These are phyloP conservation scores for Yarrowia bubula DNA, from an alignment of 805 yeast species.

Conservation along the genomic window DNA sequence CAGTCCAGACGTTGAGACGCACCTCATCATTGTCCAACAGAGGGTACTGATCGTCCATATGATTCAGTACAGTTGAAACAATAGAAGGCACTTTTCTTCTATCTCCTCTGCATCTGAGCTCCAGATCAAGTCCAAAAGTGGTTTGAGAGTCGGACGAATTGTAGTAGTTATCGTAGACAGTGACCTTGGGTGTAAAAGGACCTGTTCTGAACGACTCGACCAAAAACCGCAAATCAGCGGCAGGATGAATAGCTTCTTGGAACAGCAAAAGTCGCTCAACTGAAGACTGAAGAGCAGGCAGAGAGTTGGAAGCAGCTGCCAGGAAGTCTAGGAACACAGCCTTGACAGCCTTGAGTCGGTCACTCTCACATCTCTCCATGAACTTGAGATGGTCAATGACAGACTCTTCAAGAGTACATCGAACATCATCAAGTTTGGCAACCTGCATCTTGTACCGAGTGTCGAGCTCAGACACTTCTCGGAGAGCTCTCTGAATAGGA, in stretches of 20 bases:
- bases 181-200: constrained; percentile 65
- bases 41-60: constrained; percentile 71
- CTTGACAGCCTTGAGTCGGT: constrained; percentile 71
- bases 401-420: constrained; percentile 71
- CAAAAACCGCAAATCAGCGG: constrained; percentile 61
- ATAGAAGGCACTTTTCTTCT: constrained; percentile 68
- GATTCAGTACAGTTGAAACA: constrained; percentile 59
- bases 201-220: constrained; percentile 73
- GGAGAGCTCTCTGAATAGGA: constrained; percentile 50
- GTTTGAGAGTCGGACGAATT: constrained; percentile 59
- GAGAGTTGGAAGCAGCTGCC: constrained; percentile 60
- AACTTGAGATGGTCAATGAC: constrained; percentile 69
- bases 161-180: constrained; percentile 76
- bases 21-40: constrained; percentile 61
- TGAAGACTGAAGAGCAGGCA: constrained; percentile 55
- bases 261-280: constrained; percentile 60
- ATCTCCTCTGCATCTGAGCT: constrained; percentile 67
- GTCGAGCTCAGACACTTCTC: constrained; percentile 62
- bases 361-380: constrained; percentile 80
- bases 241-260: constrained; percentile 72
- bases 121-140: constrained; percentile 76
- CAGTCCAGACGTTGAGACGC: constrained; percentile 66
- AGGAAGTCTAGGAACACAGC: constrained; percentile 72
- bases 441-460: constrained; percentile 54
- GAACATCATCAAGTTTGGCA: constrained; percentile 55